A percentile compares a stretch with the other conserved stretches of the same genome.
Evolutionary conservation across 1,284 basidiomycete genomes (phyloP).

Genomic region (Macrocystidia cucumis): DNA sequence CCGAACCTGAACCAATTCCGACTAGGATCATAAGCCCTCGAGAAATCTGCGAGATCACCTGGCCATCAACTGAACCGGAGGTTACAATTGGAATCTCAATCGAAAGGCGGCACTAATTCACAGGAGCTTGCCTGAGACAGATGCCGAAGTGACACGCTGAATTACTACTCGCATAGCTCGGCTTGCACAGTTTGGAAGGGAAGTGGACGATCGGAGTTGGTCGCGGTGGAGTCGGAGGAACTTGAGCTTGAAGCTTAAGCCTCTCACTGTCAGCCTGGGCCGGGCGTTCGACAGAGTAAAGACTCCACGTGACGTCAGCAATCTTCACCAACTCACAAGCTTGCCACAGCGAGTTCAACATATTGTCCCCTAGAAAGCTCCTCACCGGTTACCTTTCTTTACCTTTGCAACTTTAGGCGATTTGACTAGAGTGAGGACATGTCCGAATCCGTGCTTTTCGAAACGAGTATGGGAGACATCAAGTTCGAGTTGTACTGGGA

Average conservation of each 20-base stretch:
- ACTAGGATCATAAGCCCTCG: conserved; percentile 83
- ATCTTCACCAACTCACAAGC: too few relatives aligned
- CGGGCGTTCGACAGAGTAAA: too few relatives aligned
- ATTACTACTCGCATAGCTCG: conserved; percentile 72
- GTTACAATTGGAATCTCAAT: conserved; percentile 7
- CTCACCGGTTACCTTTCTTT: too few relatives aligned
- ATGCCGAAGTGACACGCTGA: conserved; percentile 70
- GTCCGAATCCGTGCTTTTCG: conserved; percentile 63
- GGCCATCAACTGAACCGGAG: conserved; percentile 48
- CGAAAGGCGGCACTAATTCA: conserved; percentile 1
- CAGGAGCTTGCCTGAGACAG: conserved; percentile 37
- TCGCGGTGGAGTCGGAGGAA: neutral
- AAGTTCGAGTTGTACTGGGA: conserved; percentile 87
- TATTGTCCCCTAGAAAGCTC: too few relatives aligned
- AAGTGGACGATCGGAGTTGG: too few relatives aligned
- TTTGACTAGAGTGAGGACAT: too few relatives aligned
- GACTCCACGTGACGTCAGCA: too few relatives aligned
- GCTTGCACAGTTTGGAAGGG: neutral
- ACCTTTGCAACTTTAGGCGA: too few relatives aligned
- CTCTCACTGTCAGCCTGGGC: too few relatives aligned
- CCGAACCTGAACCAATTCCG: conserved; percentile 74
- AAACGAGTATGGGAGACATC: conserved; percentile 85
- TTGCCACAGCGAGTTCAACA: too few relatives aligned
- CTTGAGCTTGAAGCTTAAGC: too few relatives aligned
- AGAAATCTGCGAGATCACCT: conserved; percentile 73